Evolutionary conservation across 441 rosid species (phyloP).

Genomic region (Hura crepitans): DNA sequence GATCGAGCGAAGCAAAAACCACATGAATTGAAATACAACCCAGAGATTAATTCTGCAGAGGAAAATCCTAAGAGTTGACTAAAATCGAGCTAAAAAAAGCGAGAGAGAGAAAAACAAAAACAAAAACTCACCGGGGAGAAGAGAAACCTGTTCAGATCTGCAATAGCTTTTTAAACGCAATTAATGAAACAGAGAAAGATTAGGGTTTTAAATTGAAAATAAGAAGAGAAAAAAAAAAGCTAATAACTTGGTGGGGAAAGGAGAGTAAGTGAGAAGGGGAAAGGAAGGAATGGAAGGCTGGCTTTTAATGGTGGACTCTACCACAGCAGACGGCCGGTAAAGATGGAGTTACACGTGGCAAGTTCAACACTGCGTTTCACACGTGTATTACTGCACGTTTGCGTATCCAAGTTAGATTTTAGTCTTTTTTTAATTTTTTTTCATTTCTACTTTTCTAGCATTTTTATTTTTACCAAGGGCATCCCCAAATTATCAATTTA

Average conservation of each 20-base stretch:
- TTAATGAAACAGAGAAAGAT: neutral
- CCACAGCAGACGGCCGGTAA: slow-evolving; percentile 22
- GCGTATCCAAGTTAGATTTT: too few species aligned
- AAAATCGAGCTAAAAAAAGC: slow-evolving; percentile 2
- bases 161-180: slow-evolving; percentile 3
- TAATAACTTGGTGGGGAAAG: slow-evolving; percentile 32
- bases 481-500: too few species aligned
- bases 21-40: neutral
- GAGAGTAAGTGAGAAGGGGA: slow-evolving; percentile 20
- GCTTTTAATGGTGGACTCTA: slow-evolving; percentile 32
- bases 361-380: neutral
- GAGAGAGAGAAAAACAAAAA: neutral
- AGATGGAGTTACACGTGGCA: slow-evolving; percentile 21
- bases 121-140: slow-evolving; percentile 44
- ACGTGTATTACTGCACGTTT: neutral
- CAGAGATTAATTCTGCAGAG: neutral
- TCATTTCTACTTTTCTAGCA: too few species aligned
- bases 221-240: neutral
- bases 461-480: too few species aligned
- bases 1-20: slow-evolving; percentile 11
- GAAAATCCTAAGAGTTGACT: slow-evolving; percentile 42
- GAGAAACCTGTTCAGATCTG: slow-evolving; percentile 27
- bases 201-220: slow-evolving; percentile 18
- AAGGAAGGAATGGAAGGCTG: slow-evolving; percentile 19
- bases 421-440: neutral